A percentile compares a stretch with the other conserved stretches of the same genome.
phyloP scores from a whole-genome alignment of 2,329 filamentous ascomycete species.

The Fusarium sp. region DNA sequence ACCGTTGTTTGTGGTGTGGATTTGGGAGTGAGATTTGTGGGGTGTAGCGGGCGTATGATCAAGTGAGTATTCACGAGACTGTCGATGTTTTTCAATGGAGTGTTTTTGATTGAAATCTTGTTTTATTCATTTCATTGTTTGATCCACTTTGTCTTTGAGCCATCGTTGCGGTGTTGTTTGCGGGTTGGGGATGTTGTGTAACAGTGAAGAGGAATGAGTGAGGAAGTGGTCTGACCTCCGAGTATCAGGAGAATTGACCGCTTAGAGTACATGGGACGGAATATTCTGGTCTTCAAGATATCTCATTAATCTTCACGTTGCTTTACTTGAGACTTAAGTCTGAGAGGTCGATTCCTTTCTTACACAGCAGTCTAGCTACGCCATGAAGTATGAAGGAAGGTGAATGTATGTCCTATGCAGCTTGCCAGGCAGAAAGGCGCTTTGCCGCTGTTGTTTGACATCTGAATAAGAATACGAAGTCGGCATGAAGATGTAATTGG shows the following conservation, averaged over 20 bases:
- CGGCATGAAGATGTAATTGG: accelerated
- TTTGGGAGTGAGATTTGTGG: background rate
- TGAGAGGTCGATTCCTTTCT: too few species aligned
- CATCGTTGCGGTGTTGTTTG: background rate
- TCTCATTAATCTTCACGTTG: too few species aligned
- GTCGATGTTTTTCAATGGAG: background rate
- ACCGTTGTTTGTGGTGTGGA: background rate
- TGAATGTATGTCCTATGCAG: background rate
- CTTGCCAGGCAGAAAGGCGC: background rate
- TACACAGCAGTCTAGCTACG: too few species aligned
- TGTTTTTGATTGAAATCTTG: too few species aligned
- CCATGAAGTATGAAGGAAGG: background rate
- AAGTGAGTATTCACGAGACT: background rate
- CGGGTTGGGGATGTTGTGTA: background rate
- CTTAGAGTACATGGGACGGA: too few species aligned
- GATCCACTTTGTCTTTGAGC: background rate
- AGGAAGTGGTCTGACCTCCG: too few species aligned
- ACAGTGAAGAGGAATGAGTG: background rate
- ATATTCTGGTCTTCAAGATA: too few species aligned
- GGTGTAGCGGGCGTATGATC: background rate
- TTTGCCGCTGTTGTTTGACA: background rate
- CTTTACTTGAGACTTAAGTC: too few species aligned
- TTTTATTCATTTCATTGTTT: background rate
- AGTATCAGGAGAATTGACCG: too few species aligned
- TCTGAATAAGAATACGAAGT: accelerated